These are phyloP conservation scores for Chaetomium fimeti DNA, from an alignment of 495 filamentous ascomycete species.

Conservation along the genomic window DNA sequence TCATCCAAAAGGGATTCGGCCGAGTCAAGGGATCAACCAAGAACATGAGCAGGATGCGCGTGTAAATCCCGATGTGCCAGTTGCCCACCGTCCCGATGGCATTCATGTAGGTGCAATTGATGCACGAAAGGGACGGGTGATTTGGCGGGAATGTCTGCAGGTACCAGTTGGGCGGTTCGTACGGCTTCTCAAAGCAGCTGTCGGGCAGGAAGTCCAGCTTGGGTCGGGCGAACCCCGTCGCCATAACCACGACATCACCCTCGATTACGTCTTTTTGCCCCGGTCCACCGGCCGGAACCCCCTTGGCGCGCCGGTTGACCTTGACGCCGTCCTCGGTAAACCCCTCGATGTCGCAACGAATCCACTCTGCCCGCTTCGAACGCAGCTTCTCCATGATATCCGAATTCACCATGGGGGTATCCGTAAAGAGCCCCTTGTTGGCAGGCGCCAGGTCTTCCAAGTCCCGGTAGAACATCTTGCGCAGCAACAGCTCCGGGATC, in stretches of 20 bases:
- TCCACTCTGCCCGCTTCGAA: conserved; percentile 71
- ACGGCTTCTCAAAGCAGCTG: conserved; percentile 66
- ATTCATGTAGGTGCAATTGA: conserved; percentile 80
- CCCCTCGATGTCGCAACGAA: conserved; percentile 71
- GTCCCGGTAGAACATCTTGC: conserved; percentile 81
- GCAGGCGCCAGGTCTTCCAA: conserved; percentile 72
- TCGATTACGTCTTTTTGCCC: conserved; percentile 61
- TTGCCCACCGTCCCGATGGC: conserved; percentile 81
- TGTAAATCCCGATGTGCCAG: conserved; percentile 89
- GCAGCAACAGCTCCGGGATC: conserved; percentile 73
- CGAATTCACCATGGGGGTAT: conserved; percentile 83
- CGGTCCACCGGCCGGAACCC: conserved; percentile 70
- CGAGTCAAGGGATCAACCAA: conserved; percentile 72
- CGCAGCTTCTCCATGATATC: conserved; percentile 77
- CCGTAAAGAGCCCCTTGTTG: conserved; percentile 70
- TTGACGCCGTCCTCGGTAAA: conserved; percentile 63
- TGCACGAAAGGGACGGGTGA: conserved; percentile 65
- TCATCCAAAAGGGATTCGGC: conserved; percentile 71
- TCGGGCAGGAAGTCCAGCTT: conserved; percentile 69
- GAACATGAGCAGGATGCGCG: conserved; percentile 80
- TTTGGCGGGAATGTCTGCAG: conserved; percentile 74
- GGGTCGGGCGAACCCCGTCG: conserved; percentile 76
- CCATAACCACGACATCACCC: conserved; percentile 78
- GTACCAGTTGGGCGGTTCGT: conserved; percentile 83
- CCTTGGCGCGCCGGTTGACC: conserved; percentile 69